Conservation (phyloP, 2,329 filamentous ascomycete genomes). For the Cladosporium sp. region DNA sequence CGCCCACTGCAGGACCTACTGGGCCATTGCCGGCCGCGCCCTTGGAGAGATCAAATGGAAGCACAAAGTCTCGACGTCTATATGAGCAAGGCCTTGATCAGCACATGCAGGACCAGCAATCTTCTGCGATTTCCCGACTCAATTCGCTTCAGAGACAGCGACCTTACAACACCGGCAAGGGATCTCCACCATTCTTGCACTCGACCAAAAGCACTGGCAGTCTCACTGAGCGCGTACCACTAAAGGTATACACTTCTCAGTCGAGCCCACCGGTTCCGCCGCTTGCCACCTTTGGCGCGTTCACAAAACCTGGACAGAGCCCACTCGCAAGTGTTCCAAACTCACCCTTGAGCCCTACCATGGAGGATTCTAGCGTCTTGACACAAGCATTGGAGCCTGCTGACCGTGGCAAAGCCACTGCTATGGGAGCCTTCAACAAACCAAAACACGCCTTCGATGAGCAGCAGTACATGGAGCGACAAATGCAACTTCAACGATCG, state of each 20-base stretch:
- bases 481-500: constrained; percentile 69
- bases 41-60: constrained; percentile 57
- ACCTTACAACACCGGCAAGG: constrained; percentile 46
- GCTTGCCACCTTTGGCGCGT: constrained; percentile 32
- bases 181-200: constrained; percentile 38
- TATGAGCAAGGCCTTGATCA: constrained; percentile 81
- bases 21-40: constrained; percentile 20
- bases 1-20: constrained; percentile 17
- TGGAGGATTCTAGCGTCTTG: constrained; percentile 63
- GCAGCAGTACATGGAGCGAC: constrained; percentile 75
- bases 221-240: constrained; percentile 47
- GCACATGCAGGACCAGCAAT: constrained; percentile 75
- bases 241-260: constrained; percentile 25
- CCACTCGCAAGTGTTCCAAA: constrained; percentile 36
- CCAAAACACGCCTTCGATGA: constrained; percentile 76
- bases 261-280: constrained; percentile 39
- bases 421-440: constrained; percentile 67
- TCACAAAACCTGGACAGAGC: constrained; percentile 34
- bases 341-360: constrained; percentile 62
- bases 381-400: constrained; percentile 63
- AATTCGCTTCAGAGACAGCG: constrained; percentile 71
- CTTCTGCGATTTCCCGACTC: constrained; percentile 69
- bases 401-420: constrained; percentile 78
- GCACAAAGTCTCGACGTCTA: constrained; percentile 65
- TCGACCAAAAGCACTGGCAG: constrained; percentile 60